Evolutionary conservation across 805 yeast genomes (phyloP), one percentile per base, ranked within the genome.

Genomic region (Wickerhamiella sorbophila): DNA sequence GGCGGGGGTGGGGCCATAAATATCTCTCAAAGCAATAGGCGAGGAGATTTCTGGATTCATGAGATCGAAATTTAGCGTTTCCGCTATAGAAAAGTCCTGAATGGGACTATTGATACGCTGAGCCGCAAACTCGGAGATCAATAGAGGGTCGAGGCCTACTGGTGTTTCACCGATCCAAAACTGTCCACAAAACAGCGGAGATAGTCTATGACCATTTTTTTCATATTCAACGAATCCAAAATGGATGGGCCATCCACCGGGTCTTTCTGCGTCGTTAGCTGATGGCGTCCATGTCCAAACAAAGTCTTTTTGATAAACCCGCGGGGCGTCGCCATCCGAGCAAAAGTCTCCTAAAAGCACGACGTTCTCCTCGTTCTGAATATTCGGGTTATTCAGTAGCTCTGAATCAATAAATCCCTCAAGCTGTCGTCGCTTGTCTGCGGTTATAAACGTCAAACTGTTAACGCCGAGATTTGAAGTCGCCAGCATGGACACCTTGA

Each of bases 211-310:
- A 5, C 52, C 54, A 21, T 54, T 53, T 38, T 55, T 55, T 43
- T 50, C 58, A 47, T 64, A 64, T 43, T 64, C 65, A 24, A 65
- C 66, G 44, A 64, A 65, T 18, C 66, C 59, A 39, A 61, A 55
- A n/a, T 55, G 52, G 9, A 51, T 42, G 24, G 59, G 56, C 55
- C 52, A 54, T 14, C 63, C 66, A 24, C 51, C 48, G 40, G 19
- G 26, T 18, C 32, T 38, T 5, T 40, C 41, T 24, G 40, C 32
- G 16, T 42, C 43, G 5, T 39, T 35, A 3, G 44, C 27, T 5
- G 50, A 55, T 27, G 52, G 54, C 22, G 38, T 35, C 62, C 63
- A 55, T 3, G 40, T 43, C 62, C 62, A 63, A 4, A 45, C 46
- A 52, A 64, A 63, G 21, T 57, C 57, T 26, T 49, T 38, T 17